A percentile compares a stretch with the other conserved stretches of the same genome.
Conservation (phyloP, 2,329 filamentous ascomycete genomes). For the Aspergillus puulaauensis region DNA sequence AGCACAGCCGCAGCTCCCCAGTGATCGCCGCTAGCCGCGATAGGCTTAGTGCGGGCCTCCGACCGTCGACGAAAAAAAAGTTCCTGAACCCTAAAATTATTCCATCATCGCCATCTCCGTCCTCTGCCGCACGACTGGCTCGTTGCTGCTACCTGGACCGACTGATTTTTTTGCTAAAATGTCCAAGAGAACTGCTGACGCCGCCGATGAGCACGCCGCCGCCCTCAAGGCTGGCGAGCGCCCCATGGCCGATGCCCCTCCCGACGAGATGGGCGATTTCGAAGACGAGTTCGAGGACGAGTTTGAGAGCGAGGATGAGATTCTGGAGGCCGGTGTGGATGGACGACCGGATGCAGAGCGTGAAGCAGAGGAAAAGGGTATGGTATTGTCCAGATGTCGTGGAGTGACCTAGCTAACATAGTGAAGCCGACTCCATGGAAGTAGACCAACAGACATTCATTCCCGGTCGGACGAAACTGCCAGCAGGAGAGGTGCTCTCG, state of each 20-base stretch:
- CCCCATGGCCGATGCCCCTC: constrained; percentile 50
- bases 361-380: constrained; percentile 79
- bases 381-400: constrained; percentile 20
- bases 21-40: constrained; percentile 35
- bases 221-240: constrained; percentile 63
- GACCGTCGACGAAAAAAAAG: constrained; percentile 31
- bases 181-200: constrained; percentile 61
- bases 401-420: constrained; percentile 15
- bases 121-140: constrained; percentile 24
- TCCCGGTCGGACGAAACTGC: constrained; percentile 86
- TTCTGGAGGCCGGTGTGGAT: constrained; percentile 91
- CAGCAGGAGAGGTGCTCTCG: constrained; percentile 83
- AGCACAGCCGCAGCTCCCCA: constrained; percentile 18
- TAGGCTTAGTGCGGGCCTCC: constrained; percentile 30
- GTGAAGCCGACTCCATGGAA: constrained; percentile 71
- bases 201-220: constrained; percentile 49
- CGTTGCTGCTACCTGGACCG: constrained; percentile 11
- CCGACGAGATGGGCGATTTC: constrained; percentile 61
- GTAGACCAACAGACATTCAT: constrained; percentile 74
- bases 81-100: constrained; percentile 20
- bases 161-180: constrained; percentile 38
- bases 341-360: constrained; percentile 88
- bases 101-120: constrained; percentile 13
- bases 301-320: constrained; percentile 90
- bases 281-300: constrained; percentile 91